Evolutionary conservation across 768 basidiomycete species (phyloP), one percentile per base, ranked within the genome.

Genomic region (Pholiota conissans): DNA sequence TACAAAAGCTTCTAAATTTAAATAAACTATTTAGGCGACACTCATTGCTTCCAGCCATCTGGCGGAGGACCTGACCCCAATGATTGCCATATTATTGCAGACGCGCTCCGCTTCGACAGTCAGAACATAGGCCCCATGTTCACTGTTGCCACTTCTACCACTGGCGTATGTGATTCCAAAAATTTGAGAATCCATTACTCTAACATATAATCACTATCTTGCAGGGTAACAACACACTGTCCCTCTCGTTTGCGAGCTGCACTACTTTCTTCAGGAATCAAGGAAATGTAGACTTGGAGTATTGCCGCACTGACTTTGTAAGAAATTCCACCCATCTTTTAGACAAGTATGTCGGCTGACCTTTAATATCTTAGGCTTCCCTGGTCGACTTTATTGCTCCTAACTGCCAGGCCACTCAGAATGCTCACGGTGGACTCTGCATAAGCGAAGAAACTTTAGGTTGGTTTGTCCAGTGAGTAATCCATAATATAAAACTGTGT

Each of bases 201-300:
- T 47, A 24, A 42, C n/a, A n/a, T n/a, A n/a, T n/a, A n/a, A n/a
- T n/a, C n/a, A n/a, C n/a, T 14, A n/a, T 10, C 46, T 14, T 20
- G 5, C 67, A 73, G 65, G 63, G 49, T 74, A 75, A 71, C 70
- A 42, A 65, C 77, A 45, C 56, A 46, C 62, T 69, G 11, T 73
- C 63, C 6, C 22, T 82, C 74, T 63, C 69, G 24, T 82, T 73
- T 63, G 30, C 63, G 10, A 73, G 66, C 58, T 82, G 79, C 68
- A 63, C 70, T 52, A 71, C 77, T 9, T 81, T 80, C 73, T 77
- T 82, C 66, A 65, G 77, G 49, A 80, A 82, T 63, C 81, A 81
- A 62, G 76, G 74, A 45, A 57, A 64, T 55, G 66, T 51, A 22
- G 55, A 67, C 18, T 62, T 80, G 30, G 65, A 67, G n/a, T 83